These are phyloP conservation scores for Botrytis squamosa DNA, from an alignment of 2,329 filamentous ascomycete genomes.

Conservation along the genomic window DNA sequence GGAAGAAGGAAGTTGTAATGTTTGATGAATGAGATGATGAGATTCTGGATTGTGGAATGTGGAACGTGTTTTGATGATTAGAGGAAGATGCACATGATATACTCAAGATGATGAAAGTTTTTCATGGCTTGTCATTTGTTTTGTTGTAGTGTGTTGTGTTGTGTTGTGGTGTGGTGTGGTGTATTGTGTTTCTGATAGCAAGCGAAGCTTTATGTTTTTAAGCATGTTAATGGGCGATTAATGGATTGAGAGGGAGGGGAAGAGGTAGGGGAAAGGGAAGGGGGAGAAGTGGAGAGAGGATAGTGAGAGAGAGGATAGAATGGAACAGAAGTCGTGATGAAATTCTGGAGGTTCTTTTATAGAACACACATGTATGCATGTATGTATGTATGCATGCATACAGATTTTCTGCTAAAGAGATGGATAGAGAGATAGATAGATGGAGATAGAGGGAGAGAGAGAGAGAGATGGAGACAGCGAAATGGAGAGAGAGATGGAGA, in stretches of 20 bases:
- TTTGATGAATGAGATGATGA: slow-evolving; percentile 1
- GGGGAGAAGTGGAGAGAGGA: background rate
- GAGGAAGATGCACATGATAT: background rate
- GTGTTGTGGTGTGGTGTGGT: too few relatives aligned
- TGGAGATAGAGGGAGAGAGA: too few relatives aligned
- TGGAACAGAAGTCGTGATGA: too few relatives aligned
- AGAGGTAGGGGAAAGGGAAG: background rate
- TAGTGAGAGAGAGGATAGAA: too few relatives aligned
- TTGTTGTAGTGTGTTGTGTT: background rate
- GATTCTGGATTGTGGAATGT: too few relatives aligned
- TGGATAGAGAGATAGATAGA: too few relatives aligned
- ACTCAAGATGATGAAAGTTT: background rate
- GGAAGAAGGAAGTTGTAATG: background rate
- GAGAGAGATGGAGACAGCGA: too few relatives aligned
- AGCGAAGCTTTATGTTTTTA: background rate
- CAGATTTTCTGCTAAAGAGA: too few relatives aligned
- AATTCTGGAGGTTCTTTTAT: too few relatives aligned
- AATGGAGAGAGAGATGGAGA: too few relatives aligned
- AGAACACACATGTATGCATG: too few relatives aligned
- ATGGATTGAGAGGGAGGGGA: background rate
- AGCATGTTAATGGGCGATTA: background rate
- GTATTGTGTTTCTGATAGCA: background rate
- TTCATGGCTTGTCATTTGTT: background rate
- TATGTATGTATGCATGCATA: too few relatives aligned
- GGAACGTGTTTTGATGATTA: background rate